Percentiles rank a stretch among this genome's conserved stretches.
Evolutionary conservation across 2,329 filamentous ascomycete genomes (phyloP).

Genomic region (Dactylella cylindrospora): DNA sequence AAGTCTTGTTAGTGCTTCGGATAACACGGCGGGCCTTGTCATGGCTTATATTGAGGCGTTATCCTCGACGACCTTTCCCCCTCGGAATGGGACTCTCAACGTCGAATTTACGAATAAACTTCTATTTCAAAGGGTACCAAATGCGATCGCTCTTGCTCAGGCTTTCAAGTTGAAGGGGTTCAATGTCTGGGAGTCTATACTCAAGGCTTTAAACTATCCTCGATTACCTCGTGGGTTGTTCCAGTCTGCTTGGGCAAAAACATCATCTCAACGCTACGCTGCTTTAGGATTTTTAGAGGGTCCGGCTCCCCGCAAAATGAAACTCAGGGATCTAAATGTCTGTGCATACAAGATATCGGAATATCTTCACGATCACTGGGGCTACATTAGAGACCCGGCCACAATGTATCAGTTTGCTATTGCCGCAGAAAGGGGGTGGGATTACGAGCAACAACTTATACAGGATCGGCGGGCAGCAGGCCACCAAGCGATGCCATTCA

Average conservation of each 20-base stretch:
- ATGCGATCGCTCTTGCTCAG: conserved; percentile 30
- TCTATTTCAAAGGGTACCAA: conserved; percentile 21
- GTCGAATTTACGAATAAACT: conserved; percentile 17
- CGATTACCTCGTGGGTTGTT: conserved; percentile 25
- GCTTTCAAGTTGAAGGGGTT: conserved; percentile 10
- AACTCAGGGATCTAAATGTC: conserved; percentile 26
- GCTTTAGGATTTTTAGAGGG: conserved; percentile 19
- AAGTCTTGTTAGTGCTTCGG: too few relatives aligned
- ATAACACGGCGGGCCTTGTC: conserved; percentile 13
- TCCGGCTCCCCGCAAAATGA: conserved; percentile 11
- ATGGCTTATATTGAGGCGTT: conserved; percentile 24
- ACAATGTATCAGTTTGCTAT: conserved; percentile 23
- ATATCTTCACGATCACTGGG: conserved; percentile 2
- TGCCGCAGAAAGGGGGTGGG: conserved; percentile 36
- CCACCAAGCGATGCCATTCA: conserved; percentile 6
- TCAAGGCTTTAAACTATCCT: conserved; percentile 31
- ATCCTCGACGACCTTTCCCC: conserved; percentile 14
- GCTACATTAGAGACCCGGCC: conserved; percentile 10
- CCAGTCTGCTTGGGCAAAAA: conserved; percentile 8
- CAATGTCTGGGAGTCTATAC: conserved; percentile 20
- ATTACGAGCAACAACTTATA: conserved; percentile 17
- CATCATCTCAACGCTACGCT: conserved; percentile 3
- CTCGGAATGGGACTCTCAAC: conserved; percentile 4
- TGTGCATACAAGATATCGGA: conserved; percentile 17
- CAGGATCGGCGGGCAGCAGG: background rate